phyloP scores from a whole-genome alignment of 2,329 filamentous ascomycete species.

The Endoconidiophora laricicola region DNA sequence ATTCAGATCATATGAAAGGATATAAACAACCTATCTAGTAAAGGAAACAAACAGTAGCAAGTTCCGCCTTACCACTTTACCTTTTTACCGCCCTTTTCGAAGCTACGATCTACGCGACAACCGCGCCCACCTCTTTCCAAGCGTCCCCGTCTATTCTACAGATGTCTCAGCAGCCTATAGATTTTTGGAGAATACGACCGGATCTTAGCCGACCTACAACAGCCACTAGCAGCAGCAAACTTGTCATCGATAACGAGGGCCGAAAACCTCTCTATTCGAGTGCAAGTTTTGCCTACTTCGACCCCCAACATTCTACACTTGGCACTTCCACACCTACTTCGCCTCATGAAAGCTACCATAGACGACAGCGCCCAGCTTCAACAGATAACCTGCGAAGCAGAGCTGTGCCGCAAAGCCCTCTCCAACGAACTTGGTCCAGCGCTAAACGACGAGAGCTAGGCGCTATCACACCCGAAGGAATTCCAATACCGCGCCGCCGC shows the following conservation, averaged over 20 bases:
- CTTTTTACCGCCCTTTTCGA: not conserved
- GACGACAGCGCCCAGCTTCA: conserved; percentile 14
- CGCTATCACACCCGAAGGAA: conserved; percentile 10
- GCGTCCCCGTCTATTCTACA: not conserved
- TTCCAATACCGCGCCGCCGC: conserved; percentile 12
- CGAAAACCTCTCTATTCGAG: conserved; percentile 25
- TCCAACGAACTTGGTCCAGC: conserved; percentile 11
- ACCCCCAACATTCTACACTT: conserved; percentile 6
- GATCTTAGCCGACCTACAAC: conserved; percentile 12
- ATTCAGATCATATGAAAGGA: too few species aligned
- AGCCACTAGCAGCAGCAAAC: conserved; percentile 15
- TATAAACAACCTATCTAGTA: too few species aligned
- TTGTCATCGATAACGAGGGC: conserved; percentile 25
- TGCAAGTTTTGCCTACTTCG: conserved; percentile 12
- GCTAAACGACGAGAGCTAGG: conserved; percentile 9
- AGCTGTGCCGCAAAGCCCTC: conserved; percentile 6
- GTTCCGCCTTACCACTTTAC: not conserved
- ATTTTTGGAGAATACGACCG: conserved; percentile 11
- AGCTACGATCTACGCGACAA: too few species aligned
- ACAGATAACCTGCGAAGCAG: conserved; percentile 10
- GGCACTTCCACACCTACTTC: conserved; percentile 13
- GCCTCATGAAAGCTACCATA: conserved; percentile 10
- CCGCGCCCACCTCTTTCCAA: too few species aligned
- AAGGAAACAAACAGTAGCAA: too few species aligned
- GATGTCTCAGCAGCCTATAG: conserved; percentile 10